Evolutionary conservation across 2,329 filamentous ascomycete genomes (phyloP).

Genomic region (Fusarium sarcochroum): DNA sequence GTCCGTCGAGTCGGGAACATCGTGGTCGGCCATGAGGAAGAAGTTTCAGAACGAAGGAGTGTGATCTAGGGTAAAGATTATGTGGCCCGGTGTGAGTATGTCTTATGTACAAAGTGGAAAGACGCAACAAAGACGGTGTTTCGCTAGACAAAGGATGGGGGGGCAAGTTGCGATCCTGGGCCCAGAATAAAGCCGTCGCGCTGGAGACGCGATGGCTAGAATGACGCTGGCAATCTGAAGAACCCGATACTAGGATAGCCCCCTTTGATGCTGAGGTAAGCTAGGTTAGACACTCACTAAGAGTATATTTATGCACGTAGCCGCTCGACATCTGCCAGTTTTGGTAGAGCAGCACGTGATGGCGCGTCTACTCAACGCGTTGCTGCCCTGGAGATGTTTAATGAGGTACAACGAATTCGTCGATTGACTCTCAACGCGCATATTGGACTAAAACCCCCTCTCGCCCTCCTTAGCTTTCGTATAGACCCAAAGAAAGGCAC

Average conservation of each 20-base stretch:
- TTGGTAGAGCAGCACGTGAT: slow-evolving; percentile 51
- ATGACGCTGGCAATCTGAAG: slow-evolving; percentile 24
- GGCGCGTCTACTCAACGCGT: slow-evolving; percentile 50
- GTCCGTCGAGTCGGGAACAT: slow-evolving; percentile 84
- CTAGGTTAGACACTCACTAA: not conserved
- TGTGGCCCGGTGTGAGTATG: not conserved
- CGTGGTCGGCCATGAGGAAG: slow-evolving; percentile 50
- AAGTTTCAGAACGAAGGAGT: not conserved
- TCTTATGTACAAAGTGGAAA: not conserved
- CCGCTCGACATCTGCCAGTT: not conserved
- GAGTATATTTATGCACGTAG: not conserved
- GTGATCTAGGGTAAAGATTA: not conserved
- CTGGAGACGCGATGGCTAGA: slow-evolving; percentile 40
- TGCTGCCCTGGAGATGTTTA: slow-evolving; percentile 12
- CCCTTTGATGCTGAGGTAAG: not conserved
- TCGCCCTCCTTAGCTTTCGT: not conserved
- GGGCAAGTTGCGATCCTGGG: slow-evolving; percentile 1
- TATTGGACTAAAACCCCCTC: not conserved
- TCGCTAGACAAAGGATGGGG: slow-evolving; percentile 6
- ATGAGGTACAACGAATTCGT: slow-evolving; percentile 21
- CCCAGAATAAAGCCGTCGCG: slow-evolving; percentile 40
- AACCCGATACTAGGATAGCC: slow-evolving; percentile 14
- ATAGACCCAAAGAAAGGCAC: too few species aligned
- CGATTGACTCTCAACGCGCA: slow-evolving; percentile 6
- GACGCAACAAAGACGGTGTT: not conserved